Base-by-base conservation (phyloP, 352 stramenopile genomes). In the Globisporangium viniferum region DNA sequence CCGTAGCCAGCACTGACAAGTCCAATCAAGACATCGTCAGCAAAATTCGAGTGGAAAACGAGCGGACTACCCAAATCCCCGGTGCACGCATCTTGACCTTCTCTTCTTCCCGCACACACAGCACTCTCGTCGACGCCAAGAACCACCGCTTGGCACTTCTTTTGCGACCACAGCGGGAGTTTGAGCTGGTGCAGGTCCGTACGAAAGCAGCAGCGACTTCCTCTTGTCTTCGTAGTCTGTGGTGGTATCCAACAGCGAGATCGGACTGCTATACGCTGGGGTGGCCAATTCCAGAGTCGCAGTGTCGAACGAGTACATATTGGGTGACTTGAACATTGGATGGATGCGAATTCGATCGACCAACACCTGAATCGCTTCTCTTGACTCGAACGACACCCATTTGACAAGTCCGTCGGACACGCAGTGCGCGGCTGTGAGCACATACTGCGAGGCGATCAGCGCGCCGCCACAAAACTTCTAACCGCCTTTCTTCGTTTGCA, bases 271-370 rank as follows among this genome's bases (percentile, higher is more conserved):
- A 15, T 69, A 29, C 63, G 58, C 7, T 46, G 72, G 49, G 4
- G 29, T 10, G 3, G 67, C 59, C 20, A 80, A 18, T 36, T 73
- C 63, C 0, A 78, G 29, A n/a, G 75, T 62, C 27, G 60, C 35
- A 5, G 61, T 68, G 48, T 81, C 74, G 44, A 69, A 70, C 1
- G 71, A 66, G 24, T 64, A 59, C 48, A 33, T 27, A 22, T 62
- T 63, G 33, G 62, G 53, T 2, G 24, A 27, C 5, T 51, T 46
- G 39, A 70, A 78, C 10, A 69, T 51, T 3, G 74, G 66, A 58
- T 79, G 71, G 53, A 80, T 62, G 14, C 55, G 68, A 29, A 80
- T 77, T n/a, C 73, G 56, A 39, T 74, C 67, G 1, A 36, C 67
- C 22, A 56, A 5, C 22, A 56, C 49, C 20, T 33, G 49, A 9